These are phyloP conservation scores for Starmera quercuum DNA, from an alignment of 805 yeast species.

Conservation along the genomic window DNA sequence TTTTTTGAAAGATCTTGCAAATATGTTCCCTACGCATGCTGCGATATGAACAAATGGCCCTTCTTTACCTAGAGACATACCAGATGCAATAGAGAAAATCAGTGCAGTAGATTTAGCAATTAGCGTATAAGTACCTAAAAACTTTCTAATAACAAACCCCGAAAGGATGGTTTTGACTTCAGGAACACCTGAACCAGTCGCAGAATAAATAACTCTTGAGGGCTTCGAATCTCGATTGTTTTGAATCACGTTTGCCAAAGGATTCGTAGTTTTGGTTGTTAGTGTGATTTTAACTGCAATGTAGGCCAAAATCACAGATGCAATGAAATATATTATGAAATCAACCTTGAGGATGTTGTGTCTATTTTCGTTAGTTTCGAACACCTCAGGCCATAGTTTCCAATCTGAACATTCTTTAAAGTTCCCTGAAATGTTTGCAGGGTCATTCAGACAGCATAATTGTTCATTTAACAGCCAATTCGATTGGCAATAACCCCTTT, in stretches of 20 bases:
- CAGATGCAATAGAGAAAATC: slow-evolving; percentile 48
- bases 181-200: slow-evolving; percentile 54
- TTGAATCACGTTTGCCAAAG: slow-evolving; percentile 9
- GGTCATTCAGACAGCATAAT: slow-evolving; percentile 29
- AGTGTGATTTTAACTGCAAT: slow-evolving; percentile 38
- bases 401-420: slow-evolving; percentile 39
- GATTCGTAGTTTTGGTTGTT: slow-evolving; percentile 33
- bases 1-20: slow-evolving; percentile 37
- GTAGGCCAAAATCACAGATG: slow-evolving; percentile 35
- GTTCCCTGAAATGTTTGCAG: slow-evolving; percentile 5
- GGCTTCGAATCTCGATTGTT: neutral
- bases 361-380: neutral
- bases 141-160: slow-evolving; percentile 48
- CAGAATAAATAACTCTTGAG: slow-evolving; percentile 34
- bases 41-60: slow-evolving; percentile 59
- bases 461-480: slow-evolving; percentile 37
- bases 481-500: slow-evolving; percentile 41
- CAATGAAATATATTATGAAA: slow-evolving; percentile 26
- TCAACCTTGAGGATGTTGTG: slow-evolving; percentile 15
- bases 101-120: slow-evolving; percentile 40
- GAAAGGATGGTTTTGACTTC: slow-evolving; percentile 54
- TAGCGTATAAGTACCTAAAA: slow-evolving; percentile 44
- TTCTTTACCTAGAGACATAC: slow-evolving; percentile 50
- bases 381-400: slow-evolving; percentile 34
- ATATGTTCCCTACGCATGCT: slow-evolving; percentile 48